Percentiles rank a stretch among this genome's conserved stretches.
These are phyloP conservation scores for Populus hybrid DNA, from an alignment of 441 rosid species.

Conservation along the genomic window DNA sequence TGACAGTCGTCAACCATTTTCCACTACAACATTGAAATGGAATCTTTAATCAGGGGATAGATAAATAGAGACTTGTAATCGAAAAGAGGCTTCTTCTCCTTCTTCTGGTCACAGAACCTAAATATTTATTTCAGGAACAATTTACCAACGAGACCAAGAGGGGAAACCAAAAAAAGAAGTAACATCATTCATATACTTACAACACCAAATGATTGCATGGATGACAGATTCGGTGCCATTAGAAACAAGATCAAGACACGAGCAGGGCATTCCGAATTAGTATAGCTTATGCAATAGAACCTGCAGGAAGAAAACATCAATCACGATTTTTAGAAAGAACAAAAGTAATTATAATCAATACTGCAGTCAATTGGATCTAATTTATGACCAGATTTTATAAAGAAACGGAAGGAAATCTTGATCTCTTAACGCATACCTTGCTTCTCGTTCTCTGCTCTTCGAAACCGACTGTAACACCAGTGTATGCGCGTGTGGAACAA, in stretches of 20 bases:
- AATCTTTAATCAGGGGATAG: not conserved
- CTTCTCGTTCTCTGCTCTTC: not conserved
- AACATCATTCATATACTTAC: constrained; percentile 3
- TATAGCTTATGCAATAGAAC: too few species aligned
- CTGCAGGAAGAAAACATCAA: constrained; percentile 1
- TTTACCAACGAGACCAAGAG: not conserved
- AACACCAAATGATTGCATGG: constrained; percentile 25
- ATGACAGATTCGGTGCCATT: constrained; percentile 28
- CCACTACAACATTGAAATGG: constrained; percentile 45
- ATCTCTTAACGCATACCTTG: not conserved
- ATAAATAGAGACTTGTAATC: not conserved
- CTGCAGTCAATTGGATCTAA: not conserved
- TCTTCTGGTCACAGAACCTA: not conserved
- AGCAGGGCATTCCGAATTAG: constrained; percentile 22
- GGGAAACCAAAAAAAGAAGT: not conserved
- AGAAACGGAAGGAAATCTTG: not conserved
- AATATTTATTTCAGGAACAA: too few species aligned
- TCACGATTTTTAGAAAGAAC: not conserved
- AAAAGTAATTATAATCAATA: not conserved
- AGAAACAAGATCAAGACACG: constrained; percentile 17
- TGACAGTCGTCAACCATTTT: constrained; percentile 35
- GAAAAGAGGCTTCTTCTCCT: not conserved
- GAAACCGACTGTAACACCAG: not conserved
- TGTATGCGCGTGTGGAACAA: not conserved
- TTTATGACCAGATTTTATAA: not conserved